Evolutionary conservation across 441 rosid species (phyloP), one percentile per base, ranked within the genome.

Genomic region (Gossypium schwendimanii): DNA sequence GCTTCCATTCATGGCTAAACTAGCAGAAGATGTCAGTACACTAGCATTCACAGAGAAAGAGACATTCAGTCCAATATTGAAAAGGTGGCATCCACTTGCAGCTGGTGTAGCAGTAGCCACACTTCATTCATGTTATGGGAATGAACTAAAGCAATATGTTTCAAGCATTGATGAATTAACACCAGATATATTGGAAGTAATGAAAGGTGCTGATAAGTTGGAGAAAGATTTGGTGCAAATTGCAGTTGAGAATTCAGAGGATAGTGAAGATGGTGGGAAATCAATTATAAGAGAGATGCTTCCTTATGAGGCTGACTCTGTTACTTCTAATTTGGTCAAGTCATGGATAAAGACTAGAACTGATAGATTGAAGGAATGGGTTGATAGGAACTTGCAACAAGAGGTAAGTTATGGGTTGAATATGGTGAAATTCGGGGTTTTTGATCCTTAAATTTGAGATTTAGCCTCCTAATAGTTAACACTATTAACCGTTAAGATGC

Each of bases 101-200:
- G 94, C 90, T 31, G 94, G 92, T 76, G 88, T 85, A 10, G 94
- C 92, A 57, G 94, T 87, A n/a, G 86, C 94, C 73, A 87, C 91
- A 5, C 92, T 89, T 77, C 94, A 89, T 87, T 81, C 88, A 9
- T 86, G 87, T 79, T 89, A 77, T 39, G 90, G 87, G 61, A 83
- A 77, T 0, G 89, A 87, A 15, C 61, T 89, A 55, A 87, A 85
- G 82, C 80, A 80, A 62, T 89, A 84, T 26, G 76, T 86, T 21
- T 81, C 89, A 0, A 79, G 84, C 60, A 82, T 89, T 4, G 75
- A 82, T 14, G 94, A 89, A 76, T 75, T 89, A 80, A 85, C 94
- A 0, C 92, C 92, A 0, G 94, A 89, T 73, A 80, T 84, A 18
- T 83, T 89, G 76, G 87, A 87, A 81, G 92, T 89, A 55, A 82